phyloP scores from a whole-genome alignment of 768 basidiomycete genomes.

The Trametopsis cervina region DNA sequence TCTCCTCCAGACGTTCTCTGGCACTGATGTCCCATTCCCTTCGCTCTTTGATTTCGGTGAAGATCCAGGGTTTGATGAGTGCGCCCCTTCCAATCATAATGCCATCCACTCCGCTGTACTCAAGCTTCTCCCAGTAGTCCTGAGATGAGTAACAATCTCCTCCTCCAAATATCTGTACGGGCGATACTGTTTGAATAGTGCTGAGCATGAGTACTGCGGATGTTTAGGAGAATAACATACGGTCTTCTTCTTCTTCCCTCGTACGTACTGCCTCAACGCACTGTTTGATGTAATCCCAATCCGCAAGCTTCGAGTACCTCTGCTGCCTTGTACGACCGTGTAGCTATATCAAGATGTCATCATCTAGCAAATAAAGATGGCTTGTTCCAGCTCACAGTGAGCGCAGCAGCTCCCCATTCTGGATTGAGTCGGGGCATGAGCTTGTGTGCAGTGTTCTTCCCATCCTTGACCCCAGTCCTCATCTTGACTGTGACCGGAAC shows the following conservation, averaged over 20 bases:
- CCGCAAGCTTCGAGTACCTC: conserved; percentile 85
- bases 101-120: conserved; percentile 83
- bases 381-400: conserved; percentile 35
- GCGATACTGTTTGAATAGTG: conserved; percentile 44
- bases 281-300: conserved; percentile 90
- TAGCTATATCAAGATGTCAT: conserved; percentile 47
- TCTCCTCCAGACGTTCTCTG: conserved; percentile 71
- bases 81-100: conserved; percentile 95
- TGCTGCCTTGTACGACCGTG: conserved; percentile 95
- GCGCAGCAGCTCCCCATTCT: conserved; percentile 47
- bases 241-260: conserved; percentile 60
- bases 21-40: conserved; percentile 93
- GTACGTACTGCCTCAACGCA: conserved; percentile 79
- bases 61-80: conserved; percentile 93
- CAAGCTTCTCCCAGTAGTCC: conserved; percentile 72
- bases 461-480: conserved; percentile 90
- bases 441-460: conserved; percentile 80
- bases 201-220: no score
- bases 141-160: conserved; percentile 91
- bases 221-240: conserved; percentile 46
- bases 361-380: background rate
- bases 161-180: conserved; percentile 94
- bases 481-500: conserved; percentile 88
- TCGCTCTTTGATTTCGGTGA: conserved; percentile 89
- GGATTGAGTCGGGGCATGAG: conserved; percentile 71